Base-by-base conservation (phyloP, 2,329 filamentous ascomycete species). In the Trichophyton simii region DNA sequence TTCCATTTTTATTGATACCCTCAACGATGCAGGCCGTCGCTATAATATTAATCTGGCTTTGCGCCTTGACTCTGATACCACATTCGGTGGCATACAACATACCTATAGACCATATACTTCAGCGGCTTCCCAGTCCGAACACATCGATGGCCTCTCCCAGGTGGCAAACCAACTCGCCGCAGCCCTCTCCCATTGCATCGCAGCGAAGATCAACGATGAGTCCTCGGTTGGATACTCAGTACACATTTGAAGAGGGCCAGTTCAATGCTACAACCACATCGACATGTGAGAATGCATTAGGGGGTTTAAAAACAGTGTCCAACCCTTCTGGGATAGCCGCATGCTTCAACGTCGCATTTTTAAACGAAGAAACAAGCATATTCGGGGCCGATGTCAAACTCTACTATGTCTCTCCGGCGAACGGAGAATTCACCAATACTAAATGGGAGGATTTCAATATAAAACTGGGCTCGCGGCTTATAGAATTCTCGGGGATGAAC, bases 361-460 rank as follows among this genome's bases (percentile, higher is more conserved):
- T 90, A 62, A 82, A 92, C 74, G 68, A 66, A 38, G 73, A 73
- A 3, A 85, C 82, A 0, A 88, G 88, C 34, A 77, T 84, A 15
- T 94, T 94, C 71, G 82, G 88, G 72, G 88, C 88, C 34, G 89
- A 94, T 70, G 73, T 94, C 58, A 81, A 88, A 60, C 77, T 94
- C 63, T 94, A 85, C 75, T 84, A 86, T 72, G 75, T 91, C 55
- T 84, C 83, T 4, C 73, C 80, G 0, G 79, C 87, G 0, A 79
- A 72, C 9, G 72, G 74, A 20, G 73, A 75, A 15, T 82, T 81
- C 75, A 66, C 66, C 18, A 73, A 73, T 13, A 68, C 80, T 9
- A 70, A 63, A n/a, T 62, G 66, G 22, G 66, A 66, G n/a, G 65
- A 71, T 28, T 68, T 70, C 57, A 68, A 65, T 3, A 58, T 74